Percentiles rank a stretch among this genome's conserved stretches.
These are phyloP conservation scores for Rhodotorula kratochvilovae DNA, from an alignment of 768 basidiomycete species.

Conservation along the genomic window DNA sequence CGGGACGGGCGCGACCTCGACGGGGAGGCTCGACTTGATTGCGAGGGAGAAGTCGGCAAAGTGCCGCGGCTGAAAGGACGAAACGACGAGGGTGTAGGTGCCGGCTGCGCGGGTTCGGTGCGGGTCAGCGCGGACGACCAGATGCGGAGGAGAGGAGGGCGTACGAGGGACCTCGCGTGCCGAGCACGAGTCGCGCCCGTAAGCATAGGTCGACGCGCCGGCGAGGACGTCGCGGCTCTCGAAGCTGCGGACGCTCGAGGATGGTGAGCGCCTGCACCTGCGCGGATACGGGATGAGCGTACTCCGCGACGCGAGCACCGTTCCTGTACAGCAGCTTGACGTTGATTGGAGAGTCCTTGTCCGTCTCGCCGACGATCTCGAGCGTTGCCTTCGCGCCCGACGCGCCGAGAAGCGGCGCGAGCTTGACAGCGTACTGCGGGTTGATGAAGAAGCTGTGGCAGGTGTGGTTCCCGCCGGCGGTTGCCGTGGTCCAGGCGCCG, in stretches of 20 bases:
- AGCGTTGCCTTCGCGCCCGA: slow-evolving; percentile 42
- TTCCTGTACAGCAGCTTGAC: slow-evolving; percentile 68
- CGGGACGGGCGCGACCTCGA: slow-evolving; percentile 64
- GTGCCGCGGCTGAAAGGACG: slow-evolving; percentile 72
- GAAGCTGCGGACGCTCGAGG: slow-evolving; percentile 50
- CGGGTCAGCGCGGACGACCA: neutral
- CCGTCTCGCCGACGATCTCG: slow-evolving; percentile 55
- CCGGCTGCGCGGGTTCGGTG: slow-evolving; percentile 55
- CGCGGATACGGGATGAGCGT: slow-evolving; percentile 41
- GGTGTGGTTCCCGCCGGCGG: slow-evolving; percentile 76
- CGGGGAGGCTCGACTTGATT: slow-evolving; percentile 53
- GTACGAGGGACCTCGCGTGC: slow-evolving; percentile 56
- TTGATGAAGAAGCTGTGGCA: slow-evolving; percentile 80
- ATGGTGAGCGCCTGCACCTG: neutral
- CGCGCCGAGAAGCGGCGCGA: slow-evolving; percentile 48
- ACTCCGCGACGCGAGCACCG: slow-evolving; percentile 72
- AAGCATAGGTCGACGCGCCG: slow-evolving; percentile 75
- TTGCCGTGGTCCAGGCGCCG: slow-evolving; percentile 62
- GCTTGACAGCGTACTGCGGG: slow-evolving; percentile 72
- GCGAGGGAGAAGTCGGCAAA: slow-evolving; percentile 63
- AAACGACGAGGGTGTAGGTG: slow-evolving; percentile 75
- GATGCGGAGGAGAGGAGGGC: slow-evolving; percentile 8
- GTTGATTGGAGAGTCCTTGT: slow-evolving; percentile 68
- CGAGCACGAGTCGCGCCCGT: slow-evolving; percentile 63
- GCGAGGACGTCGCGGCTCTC: slow-evolving; percentile 63